Percentiles rank a stretch among this genome's conserved stretches.
phyloP scores from a whole-genome alignment of 345 rosid species.

The Lepidium aucheri region DNA sequence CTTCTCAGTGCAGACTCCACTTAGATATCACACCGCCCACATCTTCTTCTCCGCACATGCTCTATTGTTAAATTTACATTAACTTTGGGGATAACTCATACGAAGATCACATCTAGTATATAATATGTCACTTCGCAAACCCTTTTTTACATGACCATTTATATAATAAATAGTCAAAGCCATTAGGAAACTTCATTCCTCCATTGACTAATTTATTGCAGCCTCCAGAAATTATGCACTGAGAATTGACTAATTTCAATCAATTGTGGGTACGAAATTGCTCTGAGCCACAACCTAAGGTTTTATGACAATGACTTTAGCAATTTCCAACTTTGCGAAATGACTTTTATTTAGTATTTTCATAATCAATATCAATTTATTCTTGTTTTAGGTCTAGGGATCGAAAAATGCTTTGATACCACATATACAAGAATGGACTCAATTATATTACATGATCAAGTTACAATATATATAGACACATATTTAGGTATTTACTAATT shows the following conservation, averaged over 20 bases:
- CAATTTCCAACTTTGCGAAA: slow-evolving; percentile 16
- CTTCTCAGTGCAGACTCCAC: slow-evolving; percentile 29
- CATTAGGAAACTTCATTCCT: slow-evolving; percentile 18
- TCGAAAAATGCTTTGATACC: too few relatives aligned
- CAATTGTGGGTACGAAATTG: slow-evolving; percentile 23
- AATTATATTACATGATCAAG: too few relatives aligned
- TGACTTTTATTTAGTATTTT: slow-evolving; percentile 8
- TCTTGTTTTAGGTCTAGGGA: too few relatives aligned
- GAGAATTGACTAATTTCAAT: slow-evolving; percentile 9
- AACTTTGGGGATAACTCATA: slow-evolving; percentile 1
- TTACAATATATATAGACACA: too few relatives aligned
- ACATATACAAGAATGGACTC: too few relatives aligned
- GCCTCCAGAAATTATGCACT: slow-evolving; percentile 9
- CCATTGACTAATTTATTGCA: background rate
- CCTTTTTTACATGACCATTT: background rate
- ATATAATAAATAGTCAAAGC: background rate
- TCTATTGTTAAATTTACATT: background rate
- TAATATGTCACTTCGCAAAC: slow-evolving; percentile 3
- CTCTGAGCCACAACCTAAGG: slow-evolving; percentile 10
- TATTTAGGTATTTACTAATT: too few relatives aligned
- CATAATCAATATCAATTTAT: background rate
- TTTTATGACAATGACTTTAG: slow-evolving; percentile 20
- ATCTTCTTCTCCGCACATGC: slow-evolving; percentile 19
- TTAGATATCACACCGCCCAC: slow-evolving; percentile 25
- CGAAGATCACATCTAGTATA: slow-evolving; percentile 21